A percentile compares a stretch with the other conserved stretches of the same genome.
Conservation (phyloP, 768 basidiomycete genomes). For the Tylopilus plumbeoviolaceoides region DNA sequence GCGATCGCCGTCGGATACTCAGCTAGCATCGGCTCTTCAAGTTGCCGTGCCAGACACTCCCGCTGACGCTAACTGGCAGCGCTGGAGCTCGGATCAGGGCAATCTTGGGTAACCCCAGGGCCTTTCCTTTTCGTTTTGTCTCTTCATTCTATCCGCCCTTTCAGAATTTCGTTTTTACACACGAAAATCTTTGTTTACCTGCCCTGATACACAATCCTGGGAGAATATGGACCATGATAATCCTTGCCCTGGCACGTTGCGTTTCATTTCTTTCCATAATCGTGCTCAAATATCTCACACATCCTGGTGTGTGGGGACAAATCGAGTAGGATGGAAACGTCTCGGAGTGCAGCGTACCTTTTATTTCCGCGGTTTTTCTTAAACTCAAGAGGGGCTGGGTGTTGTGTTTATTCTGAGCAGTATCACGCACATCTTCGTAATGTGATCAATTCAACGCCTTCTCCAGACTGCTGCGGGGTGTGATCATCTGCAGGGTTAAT, state of each 20-base stretch:
- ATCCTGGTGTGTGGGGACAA: neutral
- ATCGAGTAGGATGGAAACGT: neutral
- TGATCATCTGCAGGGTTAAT: neutral
- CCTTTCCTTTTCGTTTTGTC: constrained; percentile 11
- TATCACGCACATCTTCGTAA: neutral
- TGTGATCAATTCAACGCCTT: neutral
- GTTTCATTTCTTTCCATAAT: neutral
- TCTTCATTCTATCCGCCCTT: neutral
- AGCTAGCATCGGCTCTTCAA: constrained; percentile 7
- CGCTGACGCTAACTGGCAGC: constrained; percentile 19
- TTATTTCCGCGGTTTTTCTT: neutral
- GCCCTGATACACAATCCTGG: neutral
- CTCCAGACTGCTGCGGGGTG: neutral
- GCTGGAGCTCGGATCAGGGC: constrained; percentile 11
- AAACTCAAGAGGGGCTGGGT: neutral
- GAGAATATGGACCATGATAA: neutral
- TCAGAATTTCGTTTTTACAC: neutral
- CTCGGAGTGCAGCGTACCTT: neutral
- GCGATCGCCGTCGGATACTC: constrained; percentile 20
- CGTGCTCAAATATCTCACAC: neutral
- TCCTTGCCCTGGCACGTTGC: neutral
- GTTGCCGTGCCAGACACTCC: constrained; percentile 6
- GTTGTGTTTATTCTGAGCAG: neutral
- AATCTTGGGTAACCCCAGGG: constrained; percentile 3
- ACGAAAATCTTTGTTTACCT: neutral